Conservation (phyloP, 352 stramenopile genomes). For the Globisporangium nunn region DNA sequence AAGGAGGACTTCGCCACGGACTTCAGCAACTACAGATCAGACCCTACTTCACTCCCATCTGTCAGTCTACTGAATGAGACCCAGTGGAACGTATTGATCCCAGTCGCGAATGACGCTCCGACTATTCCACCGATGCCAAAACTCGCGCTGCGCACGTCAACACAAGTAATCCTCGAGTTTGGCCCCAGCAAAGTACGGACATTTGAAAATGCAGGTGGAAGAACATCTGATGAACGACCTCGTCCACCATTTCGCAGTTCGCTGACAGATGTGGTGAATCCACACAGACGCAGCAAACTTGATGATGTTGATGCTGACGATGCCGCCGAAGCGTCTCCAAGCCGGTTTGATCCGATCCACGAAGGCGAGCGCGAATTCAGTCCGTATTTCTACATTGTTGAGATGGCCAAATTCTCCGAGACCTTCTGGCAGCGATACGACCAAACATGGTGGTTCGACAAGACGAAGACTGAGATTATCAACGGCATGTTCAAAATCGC, state of each 20-base stretch:
- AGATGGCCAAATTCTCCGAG: constrained; percentile 53
- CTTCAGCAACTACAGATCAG: constrained; percentile 1
- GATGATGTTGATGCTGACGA: neutral
- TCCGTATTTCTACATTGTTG: constrained; percentile 57
- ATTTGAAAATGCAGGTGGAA: neutral
- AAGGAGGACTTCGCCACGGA: neutral
- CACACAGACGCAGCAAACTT: neutral
- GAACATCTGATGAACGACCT: neutral
- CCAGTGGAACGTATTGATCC: constrained; percentile 19
- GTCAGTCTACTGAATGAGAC: constrained; percentile 13
- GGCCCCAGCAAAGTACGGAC: neutral
- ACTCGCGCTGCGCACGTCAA: constrained; percentile 15
- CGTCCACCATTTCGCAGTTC: neutral
- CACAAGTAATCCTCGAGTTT: constrained; percentile 21
- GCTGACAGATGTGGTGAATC: neutral
- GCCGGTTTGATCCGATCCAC: constrained; percentile 21
- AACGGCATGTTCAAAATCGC: constrained; percentile 56
- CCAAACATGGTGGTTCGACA: constrained; percentile 77
- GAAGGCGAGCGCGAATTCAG: constrained; percentile 28
- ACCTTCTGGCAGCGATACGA: constrained; percentile 77
- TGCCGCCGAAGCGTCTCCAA: neutral
- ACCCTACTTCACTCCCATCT: neutral
- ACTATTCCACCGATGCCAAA: constrained; percentile 7
- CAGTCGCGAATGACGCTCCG: constrained; percentile 17
- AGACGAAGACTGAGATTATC: constrained; percentile 57